Percentiles rank a stretch among this genome's conserved stretches.
Conservation (phyloP, 2,329 filamentous ascomycete genomes). For the Waltergamsia citrina region DNA sequence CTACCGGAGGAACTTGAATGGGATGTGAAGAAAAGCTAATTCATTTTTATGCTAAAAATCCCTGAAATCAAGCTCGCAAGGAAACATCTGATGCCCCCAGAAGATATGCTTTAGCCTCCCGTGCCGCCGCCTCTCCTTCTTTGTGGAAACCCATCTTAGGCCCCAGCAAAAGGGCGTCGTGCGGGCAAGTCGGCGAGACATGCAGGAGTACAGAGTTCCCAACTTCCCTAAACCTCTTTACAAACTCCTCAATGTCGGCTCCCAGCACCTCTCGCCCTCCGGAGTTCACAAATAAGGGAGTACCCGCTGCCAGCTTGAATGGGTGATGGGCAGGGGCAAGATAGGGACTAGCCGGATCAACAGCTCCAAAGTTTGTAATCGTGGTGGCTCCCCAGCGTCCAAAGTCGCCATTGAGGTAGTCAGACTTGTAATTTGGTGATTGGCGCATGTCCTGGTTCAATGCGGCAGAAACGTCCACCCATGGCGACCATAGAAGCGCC, state of each 20-base stretch:
- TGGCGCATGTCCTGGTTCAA: slow-evolving; percentile 11
- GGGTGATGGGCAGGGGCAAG: slow-evolving; percentile 9
- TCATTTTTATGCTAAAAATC: too few species aligned
- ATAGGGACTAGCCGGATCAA: slow-evolving; percentile 4
- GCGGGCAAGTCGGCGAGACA: slow-evolving; percentile 8
- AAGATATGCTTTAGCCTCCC: slow-evolving; percentile 6
- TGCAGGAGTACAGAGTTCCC: slow-evolving; percentile 10
- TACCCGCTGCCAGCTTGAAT: slow-evolving; percentile 5
- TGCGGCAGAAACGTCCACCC: slow-evolving; percentile 14
- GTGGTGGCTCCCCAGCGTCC: slow-evolving; percentile 9
- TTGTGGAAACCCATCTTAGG: slow-evolving; percentile 10
- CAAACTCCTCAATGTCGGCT: slow-evolving; percentile 11
- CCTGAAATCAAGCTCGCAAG: too few species aligned
- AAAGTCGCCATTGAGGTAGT: slow-evolving; percentile 12
- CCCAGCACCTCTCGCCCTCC: slow-evolving; percentile 11
- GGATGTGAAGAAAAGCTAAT: too few species aligned
- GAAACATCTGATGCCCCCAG: too few species aligned
- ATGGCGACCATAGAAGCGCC: slow-evolving; percentile 11
- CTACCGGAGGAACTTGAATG: too few species aligned
- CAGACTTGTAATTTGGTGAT: slow-evolving; percentile 8
- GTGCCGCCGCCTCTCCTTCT: slow-evolving; percentile 8
- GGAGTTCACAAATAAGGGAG: slow-evolving; percentile 13
- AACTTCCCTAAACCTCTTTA: slow-evolving; percentile 5
- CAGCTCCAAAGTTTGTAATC: slow-evolving; percentile 5
- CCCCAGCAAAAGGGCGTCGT: slow-evolving; percentile 13